Percentiles rank a stretch among this genome's conserved stretches.
Conservation (phyloP, 768 basidiomycete species). For the Coprinopsis cinerea region DNA sequence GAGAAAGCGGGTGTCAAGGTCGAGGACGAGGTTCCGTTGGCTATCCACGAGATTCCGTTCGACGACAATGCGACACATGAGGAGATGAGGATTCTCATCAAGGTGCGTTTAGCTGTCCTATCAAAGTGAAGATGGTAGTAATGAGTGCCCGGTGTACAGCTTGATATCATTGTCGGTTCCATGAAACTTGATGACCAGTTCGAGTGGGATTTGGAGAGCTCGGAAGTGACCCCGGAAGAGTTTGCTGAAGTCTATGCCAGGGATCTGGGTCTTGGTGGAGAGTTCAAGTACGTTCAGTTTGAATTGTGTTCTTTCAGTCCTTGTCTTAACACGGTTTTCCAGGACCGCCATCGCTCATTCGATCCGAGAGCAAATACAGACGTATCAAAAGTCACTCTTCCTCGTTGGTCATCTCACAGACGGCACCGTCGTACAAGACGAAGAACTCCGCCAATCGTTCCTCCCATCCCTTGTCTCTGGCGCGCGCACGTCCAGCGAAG, state of each 20-base stretch:
- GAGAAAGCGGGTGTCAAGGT: too few relatives aligned
- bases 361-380: constrained; percentile 91
- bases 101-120: constrained; percentile 41
- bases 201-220: constrained; percentile 92
- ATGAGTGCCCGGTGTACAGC: constrained; percentile 45
- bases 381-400: constrained; percentile 88
- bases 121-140: constrained; percentile 7
- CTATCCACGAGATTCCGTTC: constrained; percentile 57
- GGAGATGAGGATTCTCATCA: constrained; percentile 89
- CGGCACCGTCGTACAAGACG: constrained; percentile 73
- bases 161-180: constrained; percentile 91
- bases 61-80: constrained; percentile 65
- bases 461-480: constrained; percentile 72
- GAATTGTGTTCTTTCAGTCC: neutral
- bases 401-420: constrained; percentile 84
- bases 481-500: constrained; percentile 71
- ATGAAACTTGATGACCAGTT: constrained; percentile 95
- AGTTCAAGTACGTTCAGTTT: constrained; percentile 70
- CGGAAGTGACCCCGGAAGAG: constrained; percentile 78
- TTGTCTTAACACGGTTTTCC: constrained; percentile 3
- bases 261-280: constrained; percentile 85
- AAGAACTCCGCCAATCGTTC: constrained; percentile 87
- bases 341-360: constrained; percentile 94
- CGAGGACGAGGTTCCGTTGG: constrained; percentile 44
- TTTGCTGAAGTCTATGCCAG: constrained; percentile 84